These are phyloP conservation scores for Phoenix dactylifera DNA, from an alignment of 176 grass and related monocot species.

Conservation along the genomic window DNA sequence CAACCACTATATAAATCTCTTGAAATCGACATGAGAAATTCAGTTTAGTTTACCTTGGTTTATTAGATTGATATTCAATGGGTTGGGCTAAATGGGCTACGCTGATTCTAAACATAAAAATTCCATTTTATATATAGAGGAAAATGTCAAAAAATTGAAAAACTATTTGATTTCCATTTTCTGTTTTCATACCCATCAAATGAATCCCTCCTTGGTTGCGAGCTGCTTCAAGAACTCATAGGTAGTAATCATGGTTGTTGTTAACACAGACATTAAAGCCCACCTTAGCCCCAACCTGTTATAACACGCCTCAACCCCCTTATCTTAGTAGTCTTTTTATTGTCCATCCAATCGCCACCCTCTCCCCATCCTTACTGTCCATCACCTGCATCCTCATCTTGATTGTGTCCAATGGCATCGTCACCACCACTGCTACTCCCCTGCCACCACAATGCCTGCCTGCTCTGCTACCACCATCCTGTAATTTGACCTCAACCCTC, in stretches of 20 bases:
- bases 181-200: not conserved
- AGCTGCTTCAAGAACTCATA: slow-evolving; percentile 19
- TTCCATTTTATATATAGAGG: too few species aligned
- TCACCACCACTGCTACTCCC: slow-evolving; percentile 52
- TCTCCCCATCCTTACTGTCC: slow-evolving; percentile 32
- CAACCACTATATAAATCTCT: too few species aligned
- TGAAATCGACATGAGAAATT: too few species aligned
- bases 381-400: slow-evolving; percentile 91
- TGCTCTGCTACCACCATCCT: not conserved
- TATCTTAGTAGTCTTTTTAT: slow-evolving; percentile 57
- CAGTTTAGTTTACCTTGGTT: too few species aligned
- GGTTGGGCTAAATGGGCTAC: too few species aligned
- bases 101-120: too few species aligned
- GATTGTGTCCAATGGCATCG: slow-evolving; percentile 89
- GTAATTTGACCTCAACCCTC: slow-evolving; percentile 18
- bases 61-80: too few species aligned
- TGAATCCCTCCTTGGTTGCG: slow-evolving; percentile 1
- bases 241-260: slow-evolving; percentile 17
- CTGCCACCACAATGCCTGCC: slow-evolving; percentile 48
- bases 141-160: not conserved
- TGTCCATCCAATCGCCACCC: slow-evolving; percentile 43
- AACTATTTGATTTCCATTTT: not conserved
- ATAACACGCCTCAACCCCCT: slow-evolving; percentile 30
- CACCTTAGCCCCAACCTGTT: slow-evolving; percentile 9
- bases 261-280: not conserved